phyloP scores from a whole-genome alignment of 441 rosid species.

The Pelargonium citronellum region DNA sequence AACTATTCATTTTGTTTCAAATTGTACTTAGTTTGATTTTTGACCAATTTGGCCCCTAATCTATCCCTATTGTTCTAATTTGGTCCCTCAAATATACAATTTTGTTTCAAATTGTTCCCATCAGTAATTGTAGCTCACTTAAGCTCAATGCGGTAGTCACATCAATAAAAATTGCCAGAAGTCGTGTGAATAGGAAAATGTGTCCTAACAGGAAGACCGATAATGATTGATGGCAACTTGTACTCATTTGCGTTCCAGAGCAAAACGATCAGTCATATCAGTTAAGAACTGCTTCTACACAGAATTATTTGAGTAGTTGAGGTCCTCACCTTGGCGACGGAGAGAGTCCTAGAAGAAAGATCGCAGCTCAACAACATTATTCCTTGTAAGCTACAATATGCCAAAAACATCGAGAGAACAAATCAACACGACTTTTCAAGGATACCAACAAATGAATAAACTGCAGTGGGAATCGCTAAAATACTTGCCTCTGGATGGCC shows the following conservation, averaged over 20 bases:
- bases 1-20: too few relatives aligned
- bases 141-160: too few relatives aligned
- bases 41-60: too few relatives aligned
- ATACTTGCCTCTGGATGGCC: conserved; percentile 60
- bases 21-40: too few relatives aligned
- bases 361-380: conserved; percentile 54
- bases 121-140: too few relatives aligned
- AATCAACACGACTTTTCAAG: conserved; percentile 10
- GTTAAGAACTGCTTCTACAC: not conserved
- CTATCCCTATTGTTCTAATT: too few relatives aligned
- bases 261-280: not conserved
- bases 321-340: conserved; percentile 51
- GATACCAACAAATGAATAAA: not conserved
- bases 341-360: conserved; percentile 44
- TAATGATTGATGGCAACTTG: not conserved
- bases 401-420: conserved; percentile 16
- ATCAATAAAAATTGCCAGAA: too few relatives aligned
- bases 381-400: conserved; percentile 63
- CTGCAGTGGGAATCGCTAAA: not conserved
- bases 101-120: too few relatives aligned
- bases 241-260: not conserved
- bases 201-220: not conserved
- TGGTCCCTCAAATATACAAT: too few relatives aligned
- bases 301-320: conserved; percentile 1
- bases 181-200: too few relatives aligned